Percentiles rank a stretch among this genome's conserved stretches.
These are phyloP conservation scores for Thymus quinquecostatus DNA, from an alignment of 257 asterid species.

Conservation along the genomic window DNA sequence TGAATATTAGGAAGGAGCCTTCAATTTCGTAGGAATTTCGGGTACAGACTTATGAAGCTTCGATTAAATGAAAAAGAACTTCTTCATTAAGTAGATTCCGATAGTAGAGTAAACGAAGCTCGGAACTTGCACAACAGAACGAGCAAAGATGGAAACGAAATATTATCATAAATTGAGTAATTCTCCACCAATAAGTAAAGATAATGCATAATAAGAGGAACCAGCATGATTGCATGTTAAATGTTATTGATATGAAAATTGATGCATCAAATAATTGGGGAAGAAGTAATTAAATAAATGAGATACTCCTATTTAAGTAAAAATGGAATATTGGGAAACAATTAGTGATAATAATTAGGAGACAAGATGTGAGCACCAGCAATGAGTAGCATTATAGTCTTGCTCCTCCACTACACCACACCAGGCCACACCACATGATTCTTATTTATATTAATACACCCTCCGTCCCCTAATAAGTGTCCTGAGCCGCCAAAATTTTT, in stretches of 20 bases:
- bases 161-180: too few relatives aligned
- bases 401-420: constrained; percentile 3
- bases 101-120: too few relatives aligned
- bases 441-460: too few relatives aligned
- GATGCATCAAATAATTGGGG: background rate
- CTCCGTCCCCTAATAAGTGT: too few relatives aligned
- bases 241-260: background rate
- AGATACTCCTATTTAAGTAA: background rate
- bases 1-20: background rate
- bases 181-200: too few relatives aligned
- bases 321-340: background rate
- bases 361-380: constrained; percentile 14
- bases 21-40: too few relatives aligned
- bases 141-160: too few relatives aligned
- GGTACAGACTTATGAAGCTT: too few relatives aligned
- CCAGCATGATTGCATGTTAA: constrained; percentile 12
- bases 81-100: too few relatives aligned
- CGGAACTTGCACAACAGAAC: too few relatives aligned
- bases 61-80: too few relatives aligned
- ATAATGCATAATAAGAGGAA: background rate
- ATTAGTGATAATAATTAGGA: background rate
- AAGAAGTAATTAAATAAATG: background rate
- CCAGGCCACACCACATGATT: background rate
- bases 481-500: too few relatives aligned
- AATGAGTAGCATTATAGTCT: background rate